Conservation (phyloP, 2,329 filamentous ascomycete species). For the Colletotrichum sidae region DNA sequence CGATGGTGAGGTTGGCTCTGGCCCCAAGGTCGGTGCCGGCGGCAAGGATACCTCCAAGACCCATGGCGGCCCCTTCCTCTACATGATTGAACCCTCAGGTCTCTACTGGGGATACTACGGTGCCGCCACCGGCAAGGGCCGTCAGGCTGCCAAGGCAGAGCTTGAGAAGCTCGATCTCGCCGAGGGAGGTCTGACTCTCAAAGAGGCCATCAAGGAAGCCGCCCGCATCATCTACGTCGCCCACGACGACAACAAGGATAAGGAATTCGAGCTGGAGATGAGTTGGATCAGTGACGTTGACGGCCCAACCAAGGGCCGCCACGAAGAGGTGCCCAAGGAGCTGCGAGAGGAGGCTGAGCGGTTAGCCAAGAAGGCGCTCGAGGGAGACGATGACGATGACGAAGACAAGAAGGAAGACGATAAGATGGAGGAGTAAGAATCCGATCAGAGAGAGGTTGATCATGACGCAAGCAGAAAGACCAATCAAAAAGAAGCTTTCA, state of each 20-base stretch:
- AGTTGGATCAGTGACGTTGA: conserved; percentile 91
- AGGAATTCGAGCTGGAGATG: conserved; percentile 99
- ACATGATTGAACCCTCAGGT: conserved; percentile 99
- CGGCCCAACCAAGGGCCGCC: conserved; percentile 91
- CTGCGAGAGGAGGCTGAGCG: conserved; percentile 91
- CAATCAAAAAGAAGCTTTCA: conserved; percentile 28
- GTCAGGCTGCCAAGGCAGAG: conserved; percentile 97
- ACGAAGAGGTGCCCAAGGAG: conserved; percentile 93
- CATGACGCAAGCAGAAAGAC: conserved; percentile 14
- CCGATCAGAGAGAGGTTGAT: conserved; percentile 7
- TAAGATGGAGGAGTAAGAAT: conserved; percentile 87
- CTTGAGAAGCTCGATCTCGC: conserved; percentile 95
- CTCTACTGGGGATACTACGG: conserved; percentile 99
- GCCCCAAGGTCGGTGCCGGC: conserved; percentile 82
- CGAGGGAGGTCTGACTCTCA: conserved; percentile 79
- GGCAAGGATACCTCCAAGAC: conserved; percentile 81
- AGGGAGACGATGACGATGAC: conserved; percentile 84
- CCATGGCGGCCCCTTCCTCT: conserved; percentile 91
- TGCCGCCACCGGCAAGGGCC: conserved; percentile 94
- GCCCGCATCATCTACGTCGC: conserved; percentile 97
- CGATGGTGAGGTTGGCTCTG: conserved; percentile 88
- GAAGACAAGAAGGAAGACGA: conserved; percentile 71
- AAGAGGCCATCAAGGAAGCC: conserved; percentile 94
- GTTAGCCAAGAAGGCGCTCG: conserved; percentile 89
- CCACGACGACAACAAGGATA: conserved; percentile 99